Percentiles rank a stretch among this genome's conserved stretches.
These are phyloP conservation scores for Aspergillus pseudoterreus DNA, from an alignment of 2,329 filamentous ascomycete genomes.

Conservation along the genomic window DNA sequence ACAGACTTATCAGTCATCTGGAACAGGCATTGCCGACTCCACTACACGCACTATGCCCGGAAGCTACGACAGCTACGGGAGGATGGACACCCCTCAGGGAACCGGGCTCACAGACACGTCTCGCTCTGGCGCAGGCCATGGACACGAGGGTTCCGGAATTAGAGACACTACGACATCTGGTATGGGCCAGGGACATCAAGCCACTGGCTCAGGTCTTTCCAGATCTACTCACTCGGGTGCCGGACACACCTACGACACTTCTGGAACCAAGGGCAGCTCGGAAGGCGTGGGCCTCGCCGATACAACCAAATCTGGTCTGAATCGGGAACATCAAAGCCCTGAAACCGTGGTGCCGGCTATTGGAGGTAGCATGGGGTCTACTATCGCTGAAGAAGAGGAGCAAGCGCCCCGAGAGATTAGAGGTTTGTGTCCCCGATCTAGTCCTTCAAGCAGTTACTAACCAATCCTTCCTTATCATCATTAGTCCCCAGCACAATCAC, in stretches of 20 bases:
- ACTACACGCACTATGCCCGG: background rate
- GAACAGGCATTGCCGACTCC: background rate
- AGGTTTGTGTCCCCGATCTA: background rate
- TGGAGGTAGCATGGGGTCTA: background rate
- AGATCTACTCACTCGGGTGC: background rate
- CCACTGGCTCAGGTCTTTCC: background rate
- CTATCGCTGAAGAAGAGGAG: background rate
- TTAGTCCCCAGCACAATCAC: background rate
- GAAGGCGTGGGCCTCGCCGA: background rate
- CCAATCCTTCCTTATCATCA: background rate
- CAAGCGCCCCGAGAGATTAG: background rate
- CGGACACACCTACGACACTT: background rate
- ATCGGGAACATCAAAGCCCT: background rate
- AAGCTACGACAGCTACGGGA: background rate
- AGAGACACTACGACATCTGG: background rate
- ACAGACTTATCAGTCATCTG: background rate
- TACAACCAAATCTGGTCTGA: background rate
- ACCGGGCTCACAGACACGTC: background rate
- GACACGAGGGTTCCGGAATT: background rate
- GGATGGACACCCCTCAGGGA: background rate
- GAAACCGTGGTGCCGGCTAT: background rate
- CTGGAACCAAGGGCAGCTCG: background rate
- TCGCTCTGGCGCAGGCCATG: background rate
- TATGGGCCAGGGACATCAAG: background rate
- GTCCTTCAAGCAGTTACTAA: background rate